Evolutionary conservation across 1,284 basidiomycete species (phyloP).

Genomic region (Microbotryum violaceum): DNA sequence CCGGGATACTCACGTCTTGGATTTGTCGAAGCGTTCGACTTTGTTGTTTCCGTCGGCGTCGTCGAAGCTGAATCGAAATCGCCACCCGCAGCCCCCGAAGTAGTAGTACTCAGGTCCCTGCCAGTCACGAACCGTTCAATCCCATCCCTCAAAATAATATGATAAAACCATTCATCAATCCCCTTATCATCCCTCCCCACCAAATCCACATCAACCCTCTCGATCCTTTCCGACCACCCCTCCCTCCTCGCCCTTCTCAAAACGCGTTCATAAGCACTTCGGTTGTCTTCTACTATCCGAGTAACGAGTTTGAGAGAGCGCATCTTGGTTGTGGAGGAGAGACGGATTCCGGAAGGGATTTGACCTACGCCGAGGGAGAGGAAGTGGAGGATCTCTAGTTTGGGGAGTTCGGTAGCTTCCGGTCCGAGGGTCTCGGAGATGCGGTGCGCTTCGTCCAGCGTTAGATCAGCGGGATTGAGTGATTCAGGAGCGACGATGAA

Average conservation of each 20-base stretch:
- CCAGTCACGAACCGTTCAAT: too few species aligned
- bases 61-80: too few species aligned
- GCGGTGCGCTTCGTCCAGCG: not conserved
- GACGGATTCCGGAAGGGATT: conserved; percentile 1
- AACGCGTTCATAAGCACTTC: not conserved
- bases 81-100: too few species aligned
- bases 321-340: not conserved
- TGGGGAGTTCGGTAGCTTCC: too few species aligned
- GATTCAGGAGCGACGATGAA: conserved; percentile 6
- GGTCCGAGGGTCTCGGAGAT: not conserved
- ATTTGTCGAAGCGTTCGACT: too few species aligned
- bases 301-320: not conserved
- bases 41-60: too few species aligned
- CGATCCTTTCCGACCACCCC: not conserved
- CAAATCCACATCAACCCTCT: not conserved
- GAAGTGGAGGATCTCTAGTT: not conserved
- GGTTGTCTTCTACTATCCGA: not conserved
- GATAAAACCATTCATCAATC: conserved; percentile 8
- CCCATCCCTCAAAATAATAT: too few species aligned
- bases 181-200: not conserved
- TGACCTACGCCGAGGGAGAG: conserved; percentile 15
- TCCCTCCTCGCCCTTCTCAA: not conserved
- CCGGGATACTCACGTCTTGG: too few species aligned
- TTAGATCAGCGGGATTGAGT: conserved; percentile 8
- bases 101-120: too few species aligned